These are phyloP conservation scores for Pseudogymnoascus sp. DNA, from an alignment of 2,329 filamentous ascomycete species.

Conservation along the genomic window DNA sequence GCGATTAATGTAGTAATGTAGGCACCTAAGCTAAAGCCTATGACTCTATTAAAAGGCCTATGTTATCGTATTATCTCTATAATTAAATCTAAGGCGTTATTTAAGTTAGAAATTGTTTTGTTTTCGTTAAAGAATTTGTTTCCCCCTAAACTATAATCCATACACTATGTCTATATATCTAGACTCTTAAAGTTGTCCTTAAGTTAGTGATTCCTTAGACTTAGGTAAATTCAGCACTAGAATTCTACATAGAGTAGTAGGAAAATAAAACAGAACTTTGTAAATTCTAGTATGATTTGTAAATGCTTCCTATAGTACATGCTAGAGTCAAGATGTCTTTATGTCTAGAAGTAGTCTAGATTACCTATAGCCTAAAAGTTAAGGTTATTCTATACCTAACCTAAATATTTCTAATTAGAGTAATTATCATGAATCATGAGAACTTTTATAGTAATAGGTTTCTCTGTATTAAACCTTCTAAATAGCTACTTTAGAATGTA, in stretches of 20 bases:
- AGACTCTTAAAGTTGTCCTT: neutral
- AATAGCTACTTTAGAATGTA: neutral
- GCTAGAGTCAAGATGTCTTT: neutral
- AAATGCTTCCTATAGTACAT: neutral
- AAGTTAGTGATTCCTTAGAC: neutral
- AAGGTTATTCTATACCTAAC: neutral
- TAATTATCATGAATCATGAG: neutral
- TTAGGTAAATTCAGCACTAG: neutral
- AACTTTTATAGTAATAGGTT: neutral
- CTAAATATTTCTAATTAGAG: neutral
- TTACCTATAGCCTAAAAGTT: neutral
- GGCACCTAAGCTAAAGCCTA: slow-evolving; percentile 11
- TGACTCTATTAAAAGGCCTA: slow-evolving; percentile 10
- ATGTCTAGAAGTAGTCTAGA: neutral
- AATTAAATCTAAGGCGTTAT: neutral
- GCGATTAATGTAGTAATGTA: slow-evolving; percentile 5
- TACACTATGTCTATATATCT: neutral
- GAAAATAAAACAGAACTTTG: neutral
- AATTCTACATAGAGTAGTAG: neutral
- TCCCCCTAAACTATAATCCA: neutral
- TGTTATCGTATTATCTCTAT: neutral
- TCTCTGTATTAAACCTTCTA: neutral
- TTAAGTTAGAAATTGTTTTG: neutral
- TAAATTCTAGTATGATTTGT: neutral
- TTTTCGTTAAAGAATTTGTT: neutral